A percentile compares a stretch with the other conserved stretches of the same genome.
Evolutionary conservation across 305 asterid genomes (phyloP).

Genomic region (Caryopteris hybrid): DNA sequence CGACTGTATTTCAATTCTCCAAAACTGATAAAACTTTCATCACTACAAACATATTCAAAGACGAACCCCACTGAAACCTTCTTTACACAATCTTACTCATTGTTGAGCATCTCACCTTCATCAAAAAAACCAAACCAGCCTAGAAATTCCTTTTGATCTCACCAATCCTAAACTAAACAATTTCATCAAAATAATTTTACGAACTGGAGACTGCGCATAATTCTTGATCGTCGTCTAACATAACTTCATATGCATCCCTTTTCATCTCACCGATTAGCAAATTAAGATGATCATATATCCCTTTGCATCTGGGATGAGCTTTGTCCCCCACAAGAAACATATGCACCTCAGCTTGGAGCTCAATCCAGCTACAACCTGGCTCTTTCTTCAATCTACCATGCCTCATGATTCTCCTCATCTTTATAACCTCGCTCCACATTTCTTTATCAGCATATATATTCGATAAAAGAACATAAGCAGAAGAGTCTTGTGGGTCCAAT

Average conservation of each 20-base stretch:
- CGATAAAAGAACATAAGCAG: slow-evolving; percentile 64
- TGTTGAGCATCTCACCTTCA: too few species aligned
- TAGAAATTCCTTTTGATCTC: too few species aligned
- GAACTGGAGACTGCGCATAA: slow-evolving; percentile 8
- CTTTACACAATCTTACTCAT: too few species aligned
- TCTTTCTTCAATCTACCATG: slow-evolving; percentile 60
- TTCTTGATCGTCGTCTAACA: slow-evolving; percentile 23
- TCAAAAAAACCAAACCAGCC: too few species aligned
- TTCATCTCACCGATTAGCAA: slow-evolving; percentile 58
- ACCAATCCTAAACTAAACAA: too few species aligned
- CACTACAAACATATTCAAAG: too few species aligned
- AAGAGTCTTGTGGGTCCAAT: slow-evolving; percentile 71
- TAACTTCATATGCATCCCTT: slow-evolving; percentile 23
- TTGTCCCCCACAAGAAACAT: slow-evolving; percentile 86
- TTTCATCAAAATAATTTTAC: not conserved
- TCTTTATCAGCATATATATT: slow-evolving; percentile 80
- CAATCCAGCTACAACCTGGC: slow-evolving; percentile 97
- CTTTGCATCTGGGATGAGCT: slow-evolving; percentile 72
- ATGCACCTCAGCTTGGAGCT: slow-evolving; percentile 69
- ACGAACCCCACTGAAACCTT: too few species aligned
- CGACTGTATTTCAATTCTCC: too few species aligned
- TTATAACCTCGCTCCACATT: slow-evolving; percentile 78
- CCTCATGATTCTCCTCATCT: slow-evolving; percentile 67
- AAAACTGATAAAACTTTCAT: too few species aligned
- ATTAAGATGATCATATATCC: slow-evolving; percentile 51